Conservation (phyloP, 139 green algal species). For the Dunaliella primolecta region DNA sequence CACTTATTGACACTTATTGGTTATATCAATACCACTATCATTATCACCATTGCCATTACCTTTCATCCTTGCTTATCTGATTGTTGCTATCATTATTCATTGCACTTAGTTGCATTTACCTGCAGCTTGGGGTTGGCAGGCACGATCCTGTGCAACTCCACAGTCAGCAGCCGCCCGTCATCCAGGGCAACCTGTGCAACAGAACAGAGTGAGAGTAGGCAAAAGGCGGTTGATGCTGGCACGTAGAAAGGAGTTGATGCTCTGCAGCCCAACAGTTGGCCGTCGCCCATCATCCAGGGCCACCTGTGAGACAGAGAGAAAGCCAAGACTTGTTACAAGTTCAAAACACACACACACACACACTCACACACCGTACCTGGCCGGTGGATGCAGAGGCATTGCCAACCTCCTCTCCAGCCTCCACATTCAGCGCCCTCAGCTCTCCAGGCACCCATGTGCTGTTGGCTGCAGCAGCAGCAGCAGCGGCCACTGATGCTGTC, state of each 20-base stretch:
- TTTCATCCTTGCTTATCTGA: background rate
- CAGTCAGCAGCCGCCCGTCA: background rate
- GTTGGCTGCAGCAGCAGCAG: background rate
- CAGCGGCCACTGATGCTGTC: background rate
- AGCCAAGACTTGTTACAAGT: too few species aligned
- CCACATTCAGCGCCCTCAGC: background rate
- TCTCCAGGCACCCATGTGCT: slow-evolving; percentile 2
- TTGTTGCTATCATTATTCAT: background rate
- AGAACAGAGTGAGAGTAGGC: background rate
- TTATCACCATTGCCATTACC: background rate
- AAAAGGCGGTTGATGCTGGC: background rate
- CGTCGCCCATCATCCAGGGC: background rate
- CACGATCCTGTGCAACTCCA: background rate
- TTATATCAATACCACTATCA: too few species aligned
- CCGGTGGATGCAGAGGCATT: background rate
- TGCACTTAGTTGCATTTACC: background rate
- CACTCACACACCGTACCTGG: background rate
- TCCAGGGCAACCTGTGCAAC: background rate
- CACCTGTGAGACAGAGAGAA: slow-evolving; percentile 1
- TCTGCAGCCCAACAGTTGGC: too few species aligned
- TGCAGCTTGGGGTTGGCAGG: background rate
- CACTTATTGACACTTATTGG: too few species aligned
- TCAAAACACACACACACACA: background rate
- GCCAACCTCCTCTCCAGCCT: background rate
- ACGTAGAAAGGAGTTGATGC: background rate